Conservation (phyloP, 441 rosid species). For the Euphorbia schlechtendalii region DNA sequence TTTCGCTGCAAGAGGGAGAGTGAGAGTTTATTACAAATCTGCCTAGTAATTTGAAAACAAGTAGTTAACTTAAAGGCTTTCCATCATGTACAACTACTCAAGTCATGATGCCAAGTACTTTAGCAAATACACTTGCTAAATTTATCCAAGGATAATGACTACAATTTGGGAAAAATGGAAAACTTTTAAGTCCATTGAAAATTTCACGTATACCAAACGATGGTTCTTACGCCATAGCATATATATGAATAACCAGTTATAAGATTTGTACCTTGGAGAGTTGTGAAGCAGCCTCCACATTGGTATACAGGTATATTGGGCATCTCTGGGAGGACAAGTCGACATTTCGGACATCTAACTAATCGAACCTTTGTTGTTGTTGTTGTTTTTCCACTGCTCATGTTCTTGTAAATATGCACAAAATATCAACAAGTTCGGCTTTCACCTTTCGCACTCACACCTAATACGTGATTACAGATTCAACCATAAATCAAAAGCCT, state of each 20-base stretch:
- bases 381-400: constrained; percentile 32
- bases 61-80: not conserved
- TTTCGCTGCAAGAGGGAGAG: constrained; percentile 44
- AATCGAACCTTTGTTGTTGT: constrained; percentile 30
- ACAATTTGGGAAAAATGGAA: too few relatives aligned
- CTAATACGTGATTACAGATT: constrained; percentile 5
- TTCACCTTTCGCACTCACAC: not conserved
- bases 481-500: too few relatives aligned
- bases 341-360: constrained; percentile 79
- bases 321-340: constrained; percentile 54
- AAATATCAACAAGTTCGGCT: not conserved
- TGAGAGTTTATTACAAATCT: constrained; percentile 10
- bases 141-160: too few relatives aligned
- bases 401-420: constrained; percentile 21
- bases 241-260: not conserved
- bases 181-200: too few relatives aligned
- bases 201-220: not conserved
- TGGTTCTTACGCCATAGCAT: not conserved
- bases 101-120: not conserved
- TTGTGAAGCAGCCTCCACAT: constrained; percentile 67
- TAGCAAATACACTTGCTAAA: not conserved
- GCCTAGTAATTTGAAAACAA: not conserved
- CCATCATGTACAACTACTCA: not conserved
- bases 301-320: constrained; percentile 53
- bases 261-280: constrained; percentile 54